These are phyloP conservation scores for Lodderomyces pseudojiufengensis DNA, from an alignment of 1,139 yeast species.

Conservation along the genomic window DNA sequence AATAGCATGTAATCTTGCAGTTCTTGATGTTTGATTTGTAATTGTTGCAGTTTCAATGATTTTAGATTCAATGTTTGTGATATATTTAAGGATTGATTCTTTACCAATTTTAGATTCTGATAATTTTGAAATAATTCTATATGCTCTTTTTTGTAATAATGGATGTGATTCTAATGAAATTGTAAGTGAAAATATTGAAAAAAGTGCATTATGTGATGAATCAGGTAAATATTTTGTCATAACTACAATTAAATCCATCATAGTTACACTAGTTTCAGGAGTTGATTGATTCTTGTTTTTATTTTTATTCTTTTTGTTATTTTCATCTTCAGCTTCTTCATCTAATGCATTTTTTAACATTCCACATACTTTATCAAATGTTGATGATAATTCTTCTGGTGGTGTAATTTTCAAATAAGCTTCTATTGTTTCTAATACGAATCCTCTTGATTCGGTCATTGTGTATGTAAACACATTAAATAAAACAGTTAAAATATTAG, in stretches of 20 bases:
- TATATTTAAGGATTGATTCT: constrained; percentile 46
- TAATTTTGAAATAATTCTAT: constrained; percentile 70
- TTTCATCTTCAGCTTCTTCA: constrained; percentile 40
- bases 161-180: constrained; percentile 54
- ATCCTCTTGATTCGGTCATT: constrained; percentile 76
- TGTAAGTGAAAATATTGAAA: constrained; percentile 72
- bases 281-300: constrained; percentile 20
- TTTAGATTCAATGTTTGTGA: constrained; percentile 57
- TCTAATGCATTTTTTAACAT: constrained; percentile 73
- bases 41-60: constrained; percentile 55
- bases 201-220: constrained; percentile 66
- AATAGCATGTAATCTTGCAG: constrained; percentile 74
- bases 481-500: constrained; percentile 77
- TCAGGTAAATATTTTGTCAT: constrained; percentile 81
- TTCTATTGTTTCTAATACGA: constrained; percentile 81
- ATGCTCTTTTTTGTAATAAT: constrained; percentile 83
- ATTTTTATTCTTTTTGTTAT: constrained; percentile 34
- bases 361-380: constrained; percentile 84
- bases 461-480: constrained; percentile 91
- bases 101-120: constrained; percentile 68
- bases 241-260: constrained; percentile 87
- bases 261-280: constrained; percentile 67
- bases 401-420: constrained; percentile 72
- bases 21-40: constrained; percentile 73
- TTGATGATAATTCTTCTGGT: constrained; percentile 59